Base-by-base conservation (phyloP, 2,329 filamentous ascomycete species). In the Diplodia intermedia region DNA sequence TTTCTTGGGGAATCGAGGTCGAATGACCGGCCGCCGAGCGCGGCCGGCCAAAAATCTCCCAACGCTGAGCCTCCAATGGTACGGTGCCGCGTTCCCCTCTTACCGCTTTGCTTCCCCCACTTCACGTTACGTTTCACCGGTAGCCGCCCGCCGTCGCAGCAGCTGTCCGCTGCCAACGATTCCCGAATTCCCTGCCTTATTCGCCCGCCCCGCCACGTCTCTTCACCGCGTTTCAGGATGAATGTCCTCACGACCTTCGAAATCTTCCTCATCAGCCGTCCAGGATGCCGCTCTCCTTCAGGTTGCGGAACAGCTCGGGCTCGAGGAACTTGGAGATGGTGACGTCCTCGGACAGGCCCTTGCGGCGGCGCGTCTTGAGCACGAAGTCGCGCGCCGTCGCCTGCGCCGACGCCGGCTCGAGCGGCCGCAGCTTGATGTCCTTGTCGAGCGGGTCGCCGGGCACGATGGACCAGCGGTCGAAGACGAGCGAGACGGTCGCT, bases 301-400 rank as follows among this genome's bases (percentile, higher is more conserved):
- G 81, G 72, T 89, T 92, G 78, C 90, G 89, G 82, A 96, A 97
- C 70, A 98, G 88, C 79, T 98, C 95, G 1, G 93, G 92, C 83
- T 99, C 95, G 71, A 99, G 83, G 81, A 98, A 99, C 77, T 97
- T 97, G 79, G 93, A 93, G 67, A 98, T 93, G 36, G 91, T 94
- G 50, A 98, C 93, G 79, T 98, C 95, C 83, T 98, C 95, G 70
- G 92, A 94, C 70, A 99, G 80, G 1, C 95, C 95, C 86, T 99
- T 99, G 72, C 95, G 88, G 75, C 93, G 85, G 73, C 95, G 87
- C 11, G 95, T 99, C 87, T 99, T 99, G 70, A 98, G 86, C 66
- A 98, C 94, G 80, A 99, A 98, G 79, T 99, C 95, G 70, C 95
- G 86, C 1, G 95, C 95, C 60, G 94, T 96, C 26, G 92, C 93